Evolutionary conservation across 345 rosid genomes (phyloP).

Genomic region (Citrus trifoliata): DNA sequence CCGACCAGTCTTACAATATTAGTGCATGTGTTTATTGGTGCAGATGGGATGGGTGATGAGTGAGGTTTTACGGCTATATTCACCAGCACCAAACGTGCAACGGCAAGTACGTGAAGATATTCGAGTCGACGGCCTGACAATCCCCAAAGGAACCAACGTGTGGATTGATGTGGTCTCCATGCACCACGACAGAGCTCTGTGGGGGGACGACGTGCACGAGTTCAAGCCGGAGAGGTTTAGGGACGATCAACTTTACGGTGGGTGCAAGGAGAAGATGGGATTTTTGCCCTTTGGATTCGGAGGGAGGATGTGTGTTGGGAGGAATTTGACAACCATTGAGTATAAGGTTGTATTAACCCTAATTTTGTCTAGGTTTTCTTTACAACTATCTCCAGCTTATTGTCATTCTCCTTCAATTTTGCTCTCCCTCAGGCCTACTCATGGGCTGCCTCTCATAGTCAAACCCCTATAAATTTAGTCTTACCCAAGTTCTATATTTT

Average conservation of each 20-base stretch:
- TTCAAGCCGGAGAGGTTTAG: slow-evolving; percentile 85
- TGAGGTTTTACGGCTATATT: slow-evolving; percentile 70
- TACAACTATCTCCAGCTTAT: slow-evolving; percentile 62
- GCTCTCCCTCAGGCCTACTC: slow-evolving; percentile 72
- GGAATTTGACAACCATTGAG: slow-evolving; percentile 71
- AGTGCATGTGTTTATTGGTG: not conserved
- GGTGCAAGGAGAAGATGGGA: slow-evolving; percentile 89
- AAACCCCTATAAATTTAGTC: slow-evolving; percentile 32
- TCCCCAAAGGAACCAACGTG: slow-evolving; percentile 73
- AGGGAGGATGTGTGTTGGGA: slow-evolving; percentile 90
- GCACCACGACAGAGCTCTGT: slow-evolving; percentile 76
- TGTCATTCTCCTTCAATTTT: slow-evolving; percentile 60
- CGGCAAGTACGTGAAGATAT: slow-evolving; percentile 72
- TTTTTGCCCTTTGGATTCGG: slow-evolving; percentile 94
- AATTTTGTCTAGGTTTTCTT: slow-evolving; percentile 63
- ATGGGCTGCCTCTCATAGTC: slow-evolving; percentile 69
- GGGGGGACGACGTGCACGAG: slow-evolving; percentile 78
- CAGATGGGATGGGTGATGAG: slow-evolving; percentile 96
- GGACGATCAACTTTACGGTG: slow-evolving; percentile 51
- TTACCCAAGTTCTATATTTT: not conserved
- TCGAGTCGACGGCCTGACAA: slow-evolving; percentile 33
- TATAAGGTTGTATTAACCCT: slow-evolving; percentile 66
- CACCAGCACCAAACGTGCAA: slow-evolving; percentile 83
- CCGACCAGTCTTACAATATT: not conserved
- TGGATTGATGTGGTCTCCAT: slow-evolving; percentile 92